Evolutionary conservation across 306 rosid species (phyloP), one percentile per base, ranked within the genome.

Genomic region (Pterocarpus macrocarpus): DNA sequence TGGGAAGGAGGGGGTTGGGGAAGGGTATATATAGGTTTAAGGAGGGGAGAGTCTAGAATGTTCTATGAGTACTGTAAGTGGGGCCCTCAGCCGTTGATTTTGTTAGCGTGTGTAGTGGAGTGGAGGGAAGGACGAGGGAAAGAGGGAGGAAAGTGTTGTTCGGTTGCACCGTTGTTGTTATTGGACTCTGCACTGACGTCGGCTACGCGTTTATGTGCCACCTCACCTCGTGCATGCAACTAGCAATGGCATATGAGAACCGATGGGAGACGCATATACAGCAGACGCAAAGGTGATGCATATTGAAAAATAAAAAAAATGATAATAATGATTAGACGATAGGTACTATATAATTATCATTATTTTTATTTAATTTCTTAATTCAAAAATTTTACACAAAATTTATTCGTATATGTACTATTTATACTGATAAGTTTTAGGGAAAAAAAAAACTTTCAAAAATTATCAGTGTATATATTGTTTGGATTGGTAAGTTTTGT

Each of bases 41-140:
- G 39, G 13, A 9, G 38, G 13, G 34, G 38, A 55, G 68, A 0
- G 38, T 86, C 91, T 86, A 82, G 94, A 90, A 90, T 78, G 81
- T 90, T 90, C 94, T 1, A 77, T 61, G 5, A 2, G 39, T 22
- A 12, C 43, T 0, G 4, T 4, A 16, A 35, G 16, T 8, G 52
- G 67, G 67, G 22, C 36, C 50, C 15, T 7, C 5, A 10, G 55
- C 89, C 84, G 69, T 78, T 43, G 59, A 78, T 30, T 5, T 7
- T 5, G 7, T 55, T 16, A 14, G 15, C 32, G 55, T 47, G 0
- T 5, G 34, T 55, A 13, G 17, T 55, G 5, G 32, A n/a, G 12
- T 50, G 83, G 68, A 73, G 81, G 83, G 50, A 22, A 22, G 28
- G 28, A 22, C 0, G 28, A 22, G 28, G 28, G 28, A 22, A 22